Evolutionary conservation across 1,284 basidiomycete species (phyloP).

Genomic region (Ganoderma resinaceum): DNA sequence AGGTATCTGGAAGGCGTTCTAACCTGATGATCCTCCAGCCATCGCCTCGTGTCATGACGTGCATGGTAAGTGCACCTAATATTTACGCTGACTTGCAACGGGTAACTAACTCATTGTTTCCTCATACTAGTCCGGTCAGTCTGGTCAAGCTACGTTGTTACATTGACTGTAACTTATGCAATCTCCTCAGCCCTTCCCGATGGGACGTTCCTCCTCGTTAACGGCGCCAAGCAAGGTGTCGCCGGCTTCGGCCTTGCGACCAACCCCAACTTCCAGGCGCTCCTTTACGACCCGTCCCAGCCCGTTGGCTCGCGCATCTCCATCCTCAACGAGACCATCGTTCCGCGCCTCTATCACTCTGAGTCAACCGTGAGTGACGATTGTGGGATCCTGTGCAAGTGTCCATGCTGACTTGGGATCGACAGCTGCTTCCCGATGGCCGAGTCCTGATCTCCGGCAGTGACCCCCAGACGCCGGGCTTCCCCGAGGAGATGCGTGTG

Average conservation of each 20-base stretch:
- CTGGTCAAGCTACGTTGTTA: neutral
- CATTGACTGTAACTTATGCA: neutral
- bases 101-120: neutral
- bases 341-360: slow-evolving; percentile 85
- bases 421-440: slow-evolving; percentile 66
- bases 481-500: slow-evolving; percentile 75
- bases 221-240: slow-evolving; percentile 70
- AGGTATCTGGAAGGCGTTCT: neutral
- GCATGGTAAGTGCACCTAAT: slow-evolving; percentile 53
- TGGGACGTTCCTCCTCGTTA: slow-evolving; percentile 77
- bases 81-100: neutral
- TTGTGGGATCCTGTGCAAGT: neutral
- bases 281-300: slow-evolving; percentile 72
- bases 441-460: slow-evolving; percentile 77
- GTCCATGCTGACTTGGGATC: neutral
- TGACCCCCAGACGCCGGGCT: slow-evolving; percentile 64
- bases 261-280: slow-evolving; percentile 67
- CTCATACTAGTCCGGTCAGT: slow-evolving; percentile 34
- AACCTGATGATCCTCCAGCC: slow-evolving; percentile 51
- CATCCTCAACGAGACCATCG: slow-evolving; percentile 72
- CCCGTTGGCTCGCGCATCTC: slow-evolving; percentile 69
- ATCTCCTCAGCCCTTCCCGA: slow-evolving; percentile 59
- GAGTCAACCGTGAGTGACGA: slow-evolving; percentile 53
- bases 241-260: slow-evolving; percentile 77
- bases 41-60: slow-evolving; percentile 76